Conservation (phyloP, 768 basidiomycete genomes). For the Lentinula aciculospora region DNA sequence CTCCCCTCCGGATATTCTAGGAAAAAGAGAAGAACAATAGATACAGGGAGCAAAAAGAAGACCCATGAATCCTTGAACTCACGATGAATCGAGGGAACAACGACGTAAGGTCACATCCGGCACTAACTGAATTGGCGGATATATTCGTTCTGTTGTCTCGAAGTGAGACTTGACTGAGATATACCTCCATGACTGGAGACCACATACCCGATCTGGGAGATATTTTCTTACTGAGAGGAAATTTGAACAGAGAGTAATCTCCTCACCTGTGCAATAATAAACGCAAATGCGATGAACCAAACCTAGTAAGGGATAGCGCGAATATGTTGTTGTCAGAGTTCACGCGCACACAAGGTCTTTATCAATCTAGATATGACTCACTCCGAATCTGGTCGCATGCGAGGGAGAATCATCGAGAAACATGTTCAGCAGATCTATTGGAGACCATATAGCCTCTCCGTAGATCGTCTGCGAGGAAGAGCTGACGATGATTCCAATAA, state of each 20-base stretch:
- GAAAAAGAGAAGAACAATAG: not conserved
- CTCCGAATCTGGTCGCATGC: conserved; percentile 62
- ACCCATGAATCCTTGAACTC: conserved; percentile 16
- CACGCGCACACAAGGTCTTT: not conserved
- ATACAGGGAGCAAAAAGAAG: too few relatives aligned
- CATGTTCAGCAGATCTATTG: conserved; percentile 61
- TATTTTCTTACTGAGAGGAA: not conserved
- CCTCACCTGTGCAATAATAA: conserved; percentile 69
- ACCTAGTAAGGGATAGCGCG: conserved; percentile 30
- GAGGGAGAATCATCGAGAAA: conserved; percentile 65
- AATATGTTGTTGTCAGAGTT: not conserved
- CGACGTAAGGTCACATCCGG: conserved; percentile 79
- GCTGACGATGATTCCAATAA: conserved; percentile 78
- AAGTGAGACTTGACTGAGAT: not conserved
- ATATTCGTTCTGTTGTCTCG: conserved; percentile 55
- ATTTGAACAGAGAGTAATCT: not conserved
- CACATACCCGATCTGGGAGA: conserved; percentile 3
- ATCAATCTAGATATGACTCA: conserved; percentile 17
- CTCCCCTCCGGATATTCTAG: conserved; percentile 79
- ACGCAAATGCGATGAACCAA: conserved; percentile 74
- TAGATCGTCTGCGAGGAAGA: conserved; percentile 74
- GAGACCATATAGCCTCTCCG: conserved; percentile 75
- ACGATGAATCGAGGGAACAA: conserved; percentile 74
- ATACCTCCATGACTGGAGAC: not conserved
- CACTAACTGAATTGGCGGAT: conserved; percentile 77